phyloP scores from a whole-genome alignment of 495 filamentous ascomycete genomes.

The Eremomyces bilateralis region DNA sequence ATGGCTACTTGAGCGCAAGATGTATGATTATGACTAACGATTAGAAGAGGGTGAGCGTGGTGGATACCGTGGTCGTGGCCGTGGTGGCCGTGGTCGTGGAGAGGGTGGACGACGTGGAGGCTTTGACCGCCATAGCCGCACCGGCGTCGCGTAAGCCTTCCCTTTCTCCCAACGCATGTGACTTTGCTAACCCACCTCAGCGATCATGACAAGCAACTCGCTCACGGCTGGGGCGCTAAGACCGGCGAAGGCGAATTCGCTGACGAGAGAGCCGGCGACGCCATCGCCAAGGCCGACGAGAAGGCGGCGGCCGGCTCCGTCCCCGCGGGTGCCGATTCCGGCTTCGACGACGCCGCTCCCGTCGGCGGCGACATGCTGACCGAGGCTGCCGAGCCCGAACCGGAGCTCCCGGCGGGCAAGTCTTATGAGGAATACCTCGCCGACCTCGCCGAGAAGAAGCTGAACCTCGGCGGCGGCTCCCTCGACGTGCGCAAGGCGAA shows the following conservation, averaged over 20 bases:
- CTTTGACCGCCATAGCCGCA: slow-evolving; percentile 68
- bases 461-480: slow-evolving; percentile 35
- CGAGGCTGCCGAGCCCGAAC: slow-evolving; percentile 28
- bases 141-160: slow-evolving; percentile 39
- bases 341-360: slow-evolving; percentile 20
- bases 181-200: slow-evolving; percentile 21
- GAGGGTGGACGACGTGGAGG: slow-evolving; percentile 25
- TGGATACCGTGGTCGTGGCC: slow-evolving; percentile 28
- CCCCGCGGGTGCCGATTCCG: slow-evolving; percentile 17
- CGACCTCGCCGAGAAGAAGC: slow-evolving; percentile 65
- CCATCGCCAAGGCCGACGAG: slow-evolving; percentile 64
- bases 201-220: slow-evolving; percentile 82
- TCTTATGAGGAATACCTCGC: slow-evolving; percentile 74
- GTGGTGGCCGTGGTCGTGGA: slow-evolving; percentile 26
- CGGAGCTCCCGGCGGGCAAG: slow-evolving; percentile 72
- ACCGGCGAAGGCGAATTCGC: slow-evolving; percentile 61
- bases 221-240: slow-evolving; percentile 69
- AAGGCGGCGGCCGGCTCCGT: slow-evolving; percentile 24
- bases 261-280: slow-evolving; percentile 73
- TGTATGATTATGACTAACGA: slow-evolving; percentile 4
- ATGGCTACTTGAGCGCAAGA: slow-evolving; percentile 10
- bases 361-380: slow-evolving; percentile 23
- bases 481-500: slow-evolving; percentile 67
- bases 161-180: neutral
- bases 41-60: slow-evolving; percentile 4